phyloP scores from a whole-genome alignment of 768 basidiomycete species.

The Leucogyrophana mollusca region DNA sequence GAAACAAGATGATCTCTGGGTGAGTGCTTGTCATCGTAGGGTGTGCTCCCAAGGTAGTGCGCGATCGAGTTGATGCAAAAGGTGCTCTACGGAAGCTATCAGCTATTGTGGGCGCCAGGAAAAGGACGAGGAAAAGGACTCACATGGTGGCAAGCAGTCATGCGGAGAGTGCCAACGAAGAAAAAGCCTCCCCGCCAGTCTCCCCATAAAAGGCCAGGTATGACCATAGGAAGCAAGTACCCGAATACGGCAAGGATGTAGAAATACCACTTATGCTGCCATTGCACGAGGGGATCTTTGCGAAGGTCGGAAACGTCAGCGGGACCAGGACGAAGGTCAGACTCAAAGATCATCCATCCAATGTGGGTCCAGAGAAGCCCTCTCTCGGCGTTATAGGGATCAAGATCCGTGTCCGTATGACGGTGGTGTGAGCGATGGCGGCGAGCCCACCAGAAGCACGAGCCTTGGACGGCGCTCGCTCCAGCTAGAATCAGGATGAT shows the following conservation, averaged over 20 bases:
- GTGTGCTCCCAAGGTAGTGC: constrained; percentile 77
- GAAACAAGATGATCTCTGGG: constrained; percentile 81
- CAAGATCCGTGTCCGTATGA: constrained; percentile 82
- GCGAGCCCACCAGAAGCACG: constrained; percentile 85
- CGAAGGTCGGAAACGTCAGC: constrained; percentile 73
- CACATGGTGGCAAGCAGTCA: constrained; percentile 81
- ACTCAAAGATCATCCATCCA: constrained; percentile 84
- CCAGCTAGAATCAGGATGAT: constrained; percentile 70
- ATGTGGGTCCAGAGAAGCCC: constrained; percentile 80
- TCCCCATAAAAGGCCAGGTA: constrained; percentile 70
- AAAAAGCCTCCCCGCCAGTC: constrained; percentile 80
- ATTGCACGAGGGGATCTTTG: constrained; percentile 67
- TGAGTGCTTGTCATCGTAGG: constrained; percentile 79
- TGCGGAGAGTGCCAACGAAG: constrained; percentile 68
- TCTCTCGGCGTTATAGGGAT: constrained; percentile 80
- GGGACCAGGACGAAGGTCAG: constrained; percentile 65
- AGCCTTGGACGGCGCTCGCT: constrained; percentile 82
- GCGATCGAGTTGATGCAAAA: constrained; percentile 91
- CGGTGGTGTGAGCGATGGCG: constrained; percentile 83
- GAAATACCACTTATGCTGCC: constrained; percentile 78
- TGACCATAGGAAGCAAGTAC: constrained; percentile 62
- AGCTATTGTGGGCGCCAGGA: constrained; percentile 1
- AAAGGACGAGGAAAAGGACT: constrained; percentile 25
- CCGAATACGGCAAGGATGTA: constrained; percentile 62
- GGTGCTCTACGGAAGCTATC: constrained; percentile 52